Base-by-base conservation (phyloP, 768 basidiomycete genomes). In the Tephrocybe sp. region DNA sequence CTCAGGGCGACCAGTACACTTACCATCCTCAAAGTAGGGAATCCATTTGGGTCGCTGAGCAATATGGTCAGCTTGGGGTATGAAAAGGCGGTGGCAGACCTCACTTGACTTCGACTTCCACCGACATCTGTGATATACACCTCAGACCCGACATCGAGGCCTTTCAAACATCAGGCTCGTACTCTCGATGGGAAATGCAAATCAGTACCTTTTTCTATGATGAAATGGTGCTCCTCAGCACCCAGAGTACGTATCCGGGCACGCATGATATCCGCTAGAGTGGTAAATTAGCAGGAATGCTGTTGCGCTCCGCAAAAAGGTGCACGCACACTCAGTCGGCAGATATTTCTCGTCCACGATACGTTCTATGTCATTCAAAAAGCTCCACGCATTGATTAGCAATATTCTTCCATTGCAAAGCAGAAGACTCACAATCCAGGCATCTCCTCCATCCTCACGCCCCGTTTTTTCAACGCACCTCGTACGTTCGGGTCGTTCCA, bases 1-100 rank as follows among this genome's bases (percentile, higher is more conserved):
- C 15, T 51, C n/a, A 15, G 28, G 28, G 18, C 23, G 47, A 8
- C n/a, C n/a, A n/a, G n/a, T n/a, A 48, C 11, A 38, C 65, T 28
- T 43, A 79, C 83, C 77, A 61, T 88, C 83, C 57, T 92, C 87
- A 55, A 92, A 92, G 65, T 81, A 90, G 3, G 88, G 81, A 15
- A 84, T 80, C 89, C 89, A 90, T 23, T 77, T 78, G 26, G 81
- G 75, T 18, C 86, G 79, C 76, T 82, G 28, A 30, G 28, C n/a
- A 30, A 58, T 3, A 37, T 25, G 26, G 24, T 48, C n/a, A 28
- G 44, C 49, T 24, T 53, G 15, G n/a, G 32, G 54, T 23, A 41
- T 21, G 38, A 23, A 11, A 26, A 25, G 24, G 32, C 18, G 21
- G 25, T 21, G 45, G 14, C 4, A 14, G 15, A 36, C 51, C 67